Evolutionary conservation across 345 rosid species (phyloP).

Genomic region (Pseudoturritis turrita): DNA sequence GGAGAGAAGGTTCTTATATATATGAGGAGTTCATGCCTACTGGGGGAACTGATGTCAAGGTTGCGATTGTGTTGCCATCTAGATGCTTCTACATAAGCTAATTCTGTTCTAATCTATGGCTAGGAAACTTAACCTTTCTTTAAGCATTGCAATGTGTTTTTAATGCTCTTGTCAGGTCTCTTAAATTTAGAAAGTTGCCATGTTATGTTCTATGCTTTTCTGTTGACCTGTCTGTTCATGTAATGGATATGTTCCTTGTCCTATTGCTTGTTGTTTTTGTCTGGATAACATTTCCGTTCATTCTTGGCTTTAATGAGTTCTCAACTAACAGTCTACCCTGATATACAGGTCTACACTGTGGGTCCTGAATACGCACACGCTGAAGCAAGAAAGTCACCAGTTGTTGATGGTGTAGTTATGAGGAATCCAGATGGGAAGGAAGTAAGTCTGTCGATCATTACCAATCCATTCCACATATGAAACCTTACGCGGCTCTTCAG

Average conservation of each 20-base stretch:
- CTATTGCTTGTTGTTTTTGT: not conserved
- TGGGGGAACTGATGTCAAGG: conserved; percentile 99
- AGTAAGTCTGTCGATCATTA: conserved; percentile 43
- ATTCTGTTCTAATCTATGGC: not conserved
- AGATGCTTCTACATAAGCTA: not conserved
- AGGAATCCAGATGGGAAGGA: conserved; percentile 98
- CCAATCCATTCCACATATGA: conserved; percentile 14
- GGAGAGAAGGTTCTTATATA: conserved; percentile 97
- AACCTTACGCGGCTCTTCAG: not conserved
- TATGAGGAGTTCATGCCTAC: conserved; percentile 99
- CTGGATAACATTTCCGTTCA: conserved; percentile 6
- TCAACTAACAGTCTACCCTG: conserved; percentile 17
- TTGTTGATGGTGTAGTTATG: conserved; percentile 99
- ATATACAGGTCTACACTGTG: conserved; percentile 86
- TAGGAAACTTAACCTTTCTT: not conserved
- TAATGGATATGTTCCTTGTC: not conserved
- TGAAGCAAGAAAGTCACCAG: conserved; percentile 99
- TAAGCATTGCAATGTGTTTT: not conserved
- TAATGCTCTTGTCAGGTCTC: not conserved
- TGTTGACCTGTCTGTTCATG: not conserved
- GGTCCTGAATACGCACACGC: conserved; percentile 99
- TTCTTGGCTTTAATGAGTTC: conserved; percentile 3
- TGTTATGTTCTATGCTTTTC: not conserved
- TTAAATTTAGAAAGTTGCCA: not conserved
- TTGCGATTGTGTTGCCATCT: conserved; percentile 18